These are phyloP conservation scores for Bacidia rubella DNA, from an alignment of 495 filamentous ascomycete species.

Conservation along the genomic window DNA sequence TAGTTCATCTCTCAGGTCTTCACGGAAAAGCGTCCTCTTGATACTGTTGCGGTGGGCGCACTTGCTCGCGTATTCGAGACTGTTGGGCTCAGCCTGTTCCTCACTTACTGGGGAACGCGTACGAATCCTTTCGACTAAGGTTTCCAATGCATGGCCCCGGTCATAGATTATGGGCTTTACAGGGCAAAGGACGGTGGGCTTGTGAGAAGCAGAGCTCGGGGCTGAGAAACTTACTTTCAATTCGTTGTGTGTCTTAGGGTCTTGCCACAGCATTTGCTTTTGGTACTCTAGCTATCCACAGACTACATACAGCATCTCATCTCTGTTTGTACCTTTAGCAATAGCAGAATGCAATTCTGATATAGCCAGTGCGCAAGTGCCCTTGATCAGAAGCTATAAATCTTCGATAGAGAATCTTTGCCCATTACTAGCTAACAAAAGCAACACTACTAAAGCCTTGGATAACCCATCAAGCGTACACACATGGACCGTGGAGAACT, in stretches of 20 bases:
- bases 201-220: no score
- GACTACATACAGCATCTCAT: neutral
- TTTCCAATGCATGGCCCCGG: neutral
- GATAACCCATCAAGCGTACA: no score
- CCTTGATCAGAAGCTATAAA: no score
- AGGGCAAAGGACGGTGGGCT: no score
- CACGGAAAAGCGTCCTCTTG: conserved; percentile 79
- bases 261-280: neutral
- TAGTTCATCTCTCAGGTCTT: conserved; percentile 78
- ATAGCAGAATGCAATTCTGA: no score
- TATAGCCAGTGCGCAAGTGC: no score
- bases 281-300: neutral
- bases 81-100: conserved; percentile 76
- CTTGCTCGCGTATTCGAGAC: conserved; percentile 82
- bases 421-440: no score
- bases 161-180: no score
- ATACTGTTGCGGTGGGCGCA: conserved; percentile 75
- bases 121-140: conserved; percentile 65
- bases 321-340: neutral
- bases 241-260: neutral
- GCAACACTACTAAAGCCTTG: no score
- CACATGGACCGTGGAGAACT: no score
- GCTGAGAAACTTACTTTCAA: no score
- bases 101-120: conserved; percentile 95
- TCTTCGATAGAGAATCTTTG: no score